A percentile compares a stretch with the other conserved stretches of the same genome.
phyloP scores from a whole-genome alignment of 192 early-diverging fungal genomes.

The Funneliformis geosporum region DNA sequence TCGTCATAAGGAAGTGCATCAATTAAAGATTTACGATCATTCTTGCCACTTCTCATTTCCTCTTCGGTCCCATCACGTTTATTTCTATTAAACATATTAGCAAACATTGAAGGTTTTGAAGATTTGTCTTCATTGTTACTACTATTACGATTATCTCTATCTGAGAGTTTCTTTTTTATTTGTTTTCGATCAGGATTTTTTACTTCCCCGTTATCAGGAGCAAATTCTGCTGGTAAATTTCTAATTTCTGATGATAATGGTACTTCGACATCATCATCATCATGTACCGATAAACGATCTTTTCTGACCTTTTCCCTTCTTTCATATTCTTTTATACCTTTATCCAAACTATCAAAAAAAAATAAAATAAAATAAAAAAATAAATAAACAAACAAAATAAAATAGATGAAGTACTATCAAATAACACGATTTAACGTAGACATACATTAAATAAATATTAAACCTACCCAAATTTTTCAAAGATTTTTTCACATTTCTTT shows the following conservation, averaged over 20 bases:
- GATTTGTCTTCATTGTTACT: neutral
- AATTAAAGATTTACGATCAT: neutral
- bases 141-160: neutral
- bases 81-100: neutral
- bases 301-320: neutral
- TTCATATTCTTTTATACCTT: neutral
- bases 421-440: no score
- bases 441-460: neutral
- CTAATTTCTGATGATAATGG: neutral
- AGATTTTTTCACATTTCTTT: neutral
- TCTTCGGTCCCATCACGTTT: neutral
- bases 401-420: no score
- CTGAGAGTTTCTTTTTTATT: neutral
- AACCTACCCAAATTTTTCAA: neutral
- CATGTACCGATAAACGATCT: neutral
- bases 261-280: neutral
- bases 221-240: neutral
- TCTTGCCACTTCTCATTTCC: no score
- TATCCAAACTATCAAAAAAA: neutral
- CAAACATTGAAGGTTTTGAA: neutral
- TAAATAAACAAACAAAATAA: neutral
- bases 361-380: no score
- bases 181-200: neutral
- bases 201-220: neutral
- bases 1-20: neutral